These are phyloP conservation scores for Hippophae gyantsensis DNA, from an alignment of 306 rosid genomes.

Conservation along the genomic window DNA sequence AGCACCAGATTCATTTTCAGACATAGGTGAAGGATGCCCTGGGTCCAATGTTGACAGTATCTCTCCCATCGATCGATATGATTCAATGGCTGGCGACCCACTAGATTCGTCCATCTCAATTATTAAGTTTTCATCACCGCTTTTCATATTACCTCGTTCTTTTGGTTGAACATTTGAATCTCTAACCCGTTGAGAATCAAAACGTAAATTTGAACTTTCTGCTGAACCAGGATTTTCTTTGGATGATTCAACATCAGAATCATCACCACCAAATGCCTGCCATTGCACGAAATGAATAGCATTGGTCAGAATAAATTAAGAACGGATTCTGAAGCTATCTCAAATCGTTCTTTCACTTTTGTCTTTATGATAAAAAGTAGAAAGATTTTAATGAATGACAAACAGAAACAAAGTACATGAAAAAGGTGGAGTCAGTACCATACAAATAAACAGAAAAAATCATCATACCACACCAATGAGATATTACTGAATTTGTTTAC, in stretches of 20 bases:
- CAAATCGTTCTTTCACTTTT: too few species aligned
- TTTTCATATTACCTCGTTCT: slow-evolving; percentile 54
- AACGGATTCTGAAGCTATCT: too few species aligned
- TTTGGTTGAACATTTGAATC: slow-evolving; percentile 35
- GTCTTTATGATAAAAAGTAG: too few species aligned
- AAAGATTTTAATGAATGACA: too few species aligned
- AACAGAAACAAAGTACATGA: too few species aligned
- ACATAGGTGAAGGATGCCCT: slow-evolving; percentile 37
- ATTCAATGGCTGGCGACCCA: slow-evolving; percentile 53
- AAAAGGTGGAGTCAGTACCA: too few species aligned
- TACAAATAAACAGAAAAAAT: too few species aligned
- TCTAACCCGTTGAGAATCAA: slow-evolving; percentile 30
- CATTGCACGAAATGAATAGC: slow-evolving; percentile 14
- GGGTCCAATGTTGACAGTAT: slow-evolving; percentile 81
- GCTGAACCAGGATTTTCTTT: slow-evolving; percentile 53
- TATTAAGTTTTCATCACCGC: slow-evolving; percentile 34
- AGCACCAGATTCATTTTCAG: slow-evolving; percentile 47
- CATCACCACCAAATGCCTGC: slow-evolving; percentile 75
- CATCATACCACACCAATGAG: too few species aligned
- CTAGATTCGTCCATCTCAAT: slow-evolving; percentile 48
- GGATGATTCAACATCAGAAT: slow-evolving; percentile 73
- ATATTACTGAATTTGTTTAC: too few species aligned
- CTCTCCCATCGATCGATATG: slow-evolving; percentile 82
- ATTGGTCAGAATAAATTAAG: too few species aligned
- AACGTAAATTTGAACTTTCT: slow-evolving; percentile 38